Evolutionary conservation across 2,329 filamentous ascomycete genomes (phyloP), one percentile per base, ranked within the genome.

Genomic region (Trichoderma gracile): DNA sequence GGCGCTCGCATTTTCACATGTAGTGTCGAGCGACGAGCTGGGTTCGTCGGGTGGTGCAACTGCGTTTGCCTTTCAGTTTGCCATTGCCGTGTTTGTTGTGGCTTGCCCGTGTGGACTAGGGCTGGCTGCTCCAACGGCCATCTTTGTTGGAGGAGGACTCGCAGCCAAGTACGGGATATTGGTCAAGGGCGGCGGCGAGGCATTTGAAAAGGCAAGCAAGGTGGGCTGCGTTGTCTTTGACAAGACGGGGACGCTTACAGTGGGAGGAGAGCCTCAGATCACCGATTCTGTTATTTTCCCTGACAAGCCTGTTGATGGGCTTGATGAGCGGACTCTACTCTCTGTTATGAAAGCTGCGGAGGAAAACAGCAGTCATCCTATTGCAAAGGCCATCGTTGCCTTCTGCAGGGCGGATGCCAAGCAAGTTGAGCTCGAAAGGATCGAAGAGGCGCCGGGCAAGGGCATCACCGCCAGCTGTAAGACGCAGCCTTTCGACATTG

Each of bases 21-120:
- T 72, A 1, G 78, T 93, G 15, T 85, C 89, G 0, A 73, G 72
- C 0, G 75, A 82, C 45, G 91, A 86, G 70, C 77, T 86, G 14
- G 81, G 84, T 15, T 78, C 81, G 17, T 77, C 80, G 1, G 87
- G 87, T n/a, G 85, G 87, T 10, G 90, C 88, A 85, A 82, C 85
- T 0, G 83, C 88, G 1, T 94, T 91, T 80, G 89, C 90, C 2
- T 82, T 95, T 50, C 88, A 91, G 67, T 95, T 94, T 71, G 90
- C 92, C 17, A 94, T 96, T 70, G 86, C 92, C 7, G 91, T 95
- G 14, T 95, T 96, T 69, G 91, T 96, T 40, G 89, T 96, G 30
- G 91, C 92, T 2, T 96, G 92, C 72, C 92, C 92, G 1, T 96
- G 92, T 71, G 92, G 92, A 2, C 82, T 96, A 15, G 92, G 89